Evolutionary conservation across 148 eudicot species (phyloP).

Genomic region (Salicornia ramosissima): DNA sequence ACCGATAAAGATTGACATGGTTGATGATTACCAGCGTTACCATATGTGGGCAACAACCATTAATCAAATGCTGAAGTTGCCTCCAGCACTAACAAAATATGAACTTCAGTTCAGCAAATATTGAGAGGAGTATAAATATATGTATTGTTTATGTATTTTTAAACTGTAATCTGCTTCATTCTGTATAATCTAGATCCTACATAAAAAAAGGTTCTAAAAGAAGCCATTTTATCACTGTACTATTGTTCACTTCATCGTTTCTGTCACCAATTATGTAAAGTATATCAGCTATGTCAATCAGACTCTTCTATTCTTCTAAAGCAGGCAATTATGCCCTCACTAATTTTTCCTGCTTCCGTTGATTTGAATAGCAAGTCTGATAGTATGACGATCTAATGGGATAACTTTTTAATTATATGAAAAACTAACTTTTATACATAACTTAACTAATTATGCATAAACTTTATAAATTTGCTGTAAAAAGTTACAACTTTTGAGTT

Average conservation of each 20-base stretch:
- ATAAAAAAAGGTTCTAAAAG: slow-evolving; percentile 4
- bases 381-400: neutral
- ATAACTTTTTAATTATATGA: no score
- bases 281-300: neutral
- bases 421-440: no score
- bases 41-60: slow-evolving; percentile 77
- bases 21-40: slow-evolving; percentile 58
- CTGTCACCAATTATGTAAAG: neutral
- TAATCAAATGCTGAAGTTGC: slow-evolving; percentile 58
- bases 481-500: no score
- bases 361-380: no score
- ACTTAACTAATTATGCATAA: no score
- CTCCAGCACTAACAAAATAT: slow-evolving; percentile 57
- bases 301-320: neutral
- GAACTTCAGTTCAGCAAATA: slow-evolving; percentile 57
- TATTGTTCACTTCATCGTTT: slow-evolving; percentile 4
- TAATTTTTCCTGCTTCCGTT: no score
- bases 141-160: neutral
- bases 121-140: no score
- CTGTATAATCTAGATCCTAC: slow-evolving; percentile 23
- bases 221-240: neutral
- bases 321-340: no score
- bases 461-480: no score
- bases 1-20: slow-evolving; percentile 73
- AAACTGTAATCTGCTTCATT: slow-evolving; percentile 14